These are phyloP conservation scores for Aspergillus piperis DNA, from an alignment of 2,329 filamentous ascomycete species.

Conservation along the genomic window DNA sequence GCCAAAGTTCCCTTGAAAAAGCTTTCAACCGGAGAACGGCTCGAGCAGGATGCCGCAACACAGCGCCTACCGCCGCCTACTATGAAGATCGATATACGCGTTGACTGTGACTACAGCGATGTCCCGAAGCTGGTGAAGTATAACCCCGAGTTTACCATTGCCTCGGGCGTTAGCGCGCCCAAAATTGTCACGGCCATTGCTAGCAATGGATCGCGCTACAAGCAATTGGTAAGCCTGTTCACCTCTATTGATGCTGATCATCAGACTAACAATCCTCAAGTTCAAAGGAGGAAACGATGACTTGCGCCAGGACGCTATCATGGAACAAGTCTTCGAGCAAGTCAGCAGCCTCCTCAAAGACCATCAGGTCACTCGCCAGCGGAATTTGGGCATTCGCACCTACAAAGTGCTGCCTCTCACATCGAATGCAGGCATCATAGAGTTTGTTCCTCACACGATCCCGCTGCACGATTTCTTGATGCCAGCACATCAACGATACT, in stretches of 20 bases:
- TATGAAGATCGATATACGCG: constrained; percentile 75
- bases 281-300: constrained; percentile 96
- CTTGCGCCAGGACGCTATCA: constrained; percentile 93
- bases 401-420: constrained; percentile 96
- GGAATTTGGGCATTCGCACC: constrained; percentile 85
- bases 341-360: constrained; percentile 86
- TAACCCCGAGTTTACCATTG: constrained; percentile 76
- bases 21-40: constrained; percentile 61
- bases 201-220: constrained; percentile 76
- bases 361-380: constrained; percentile 82
- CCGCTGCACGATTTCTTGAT: constrained; percentile 90
- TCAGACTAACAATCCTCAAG: constrained; percentile 36
- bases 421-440: constrained; percentile 83
- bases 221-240: constrained; percentile 67
- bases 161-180: constrained; percentile 85
- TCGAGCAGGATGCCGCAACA: constrained; percentile 64
- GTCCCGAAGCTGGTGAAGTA: constrained; percentile 75
- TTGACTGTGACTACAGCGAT: constrained; percentile 71
- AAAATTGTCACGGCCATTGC: constrained; percentile 86
- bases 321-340: constrained; percentile 99
- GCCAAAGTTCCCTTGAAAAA: constrained; percentile 65
- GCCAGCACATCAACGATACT: constrained; percentile 84
- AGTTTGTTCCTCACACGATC: constrained; percentile 93
- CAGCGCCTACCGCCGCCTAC: constrained; percentile 84
- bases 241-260: neutral